Evolutionary conservation across 768 basidiomycete genomes (phyloP), one percentile per base, ranked within the genome.

Genomic region (Thelephora ganbajun): DNA sequence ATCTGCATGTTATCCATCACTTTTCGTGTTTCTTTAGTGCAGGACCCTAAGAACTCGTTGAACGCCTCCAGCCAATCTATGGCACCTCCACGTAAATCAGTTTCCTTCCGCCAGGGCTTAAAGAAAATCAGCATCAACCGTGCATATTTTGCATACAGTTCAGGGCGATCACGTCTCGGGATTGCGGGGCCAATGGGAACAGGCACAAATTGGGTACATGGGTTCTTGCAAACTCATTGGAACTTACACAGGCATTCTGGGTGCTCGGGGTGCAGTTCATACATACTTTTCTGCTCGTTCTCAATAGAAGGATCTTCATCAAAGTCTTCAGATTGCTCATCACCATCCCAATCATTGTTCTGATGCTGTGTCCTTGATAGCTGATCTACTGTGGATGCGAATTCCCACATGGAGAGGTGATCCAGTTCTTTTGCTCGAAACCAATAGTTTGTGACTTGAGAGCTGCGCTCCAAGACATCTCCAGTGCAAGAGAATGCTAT

Each of bases 61-160:
- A 66, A 69, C 3, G 63, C 64, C 11, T 58, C 55, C 23, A 22
- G 13, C 67, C 67, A 69, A 0, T 56, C 42, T 34, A 59, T 48
- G 7, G 22, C 42, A 1, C 1, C 0, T 11, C 2, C 3, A 19
- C 54, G 34, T 6, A 70, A 51, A 39, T 71, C 62, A 4, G 3
- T 16, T 0, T 51, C 33, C 37, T 42, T 20, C 1, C 57, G 33
- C 70, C 69, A 71, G 0, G 70, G 71, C 50, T 69, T 68, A 52
- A 71, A 71, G 0, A 71, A 56, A 13, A 68, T 60, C 2, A 72
- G 47, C 69, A 70, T 71, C 1, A 66, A 45, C 1, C 62, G 50
- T 47, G 57, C 62, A 48, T 67, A 68, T 5, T 45, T 45, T 0
- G 49, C 52, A 9, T 52, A 48, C 0, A 41, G 2, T 6, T 57